Percentiles rank a stretch among this genome's conserved stretches.
Evolutionary conservation across 768 basidiomycete species (phyloP).

Genomic region (Cystofilobasidium macerans): DNA sequence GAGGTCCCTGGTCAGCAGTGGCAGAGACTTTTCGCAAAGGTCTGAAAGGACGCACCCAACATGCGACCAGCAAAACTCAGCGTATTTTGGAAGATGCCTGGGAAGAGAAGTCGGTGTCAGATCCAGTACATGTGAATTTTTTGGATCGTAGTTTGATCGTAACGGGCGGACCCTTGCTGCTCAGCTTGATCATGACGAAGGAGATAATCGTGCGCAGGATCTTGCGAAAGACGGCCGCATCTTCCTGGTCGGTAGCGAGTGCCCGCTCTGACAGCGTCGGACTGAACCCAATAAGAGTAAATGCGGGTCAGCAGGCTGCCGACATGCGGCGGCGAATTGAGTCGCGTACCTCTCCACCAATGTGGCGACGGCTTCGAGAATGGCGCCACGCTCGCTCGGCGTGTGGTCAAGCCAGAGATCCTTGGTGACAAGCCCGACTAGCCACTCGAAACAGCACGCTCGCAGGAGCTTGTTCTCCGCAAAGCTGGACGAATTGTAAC

Average conservation of each 20-base stretch:
- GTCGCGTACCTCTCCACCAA: conserved; percentile 39
- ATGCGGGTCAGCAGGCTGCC: background rate
- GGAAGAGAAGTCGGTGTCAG: background rate
- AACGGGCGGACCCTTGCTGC: conserved; percentile 34
- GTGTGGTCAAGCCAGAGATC: conserved; percentile 40
- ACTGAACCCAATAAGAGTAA: conserved; percentile 27
- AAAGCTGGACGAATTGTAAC: conserved; percentile 28
- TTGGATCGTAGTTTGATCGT: background rate
- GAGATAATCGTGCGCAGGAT: conserved; percentile 37
- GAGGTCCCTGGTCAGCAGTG: background rate
- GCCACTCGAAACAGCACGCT: conserved; percentile 39
- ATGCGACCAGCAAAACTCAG: conserved; percentile 41
- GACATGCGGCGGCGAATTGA: background rate
- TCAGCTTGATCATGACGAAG: conserved; percentile 42
- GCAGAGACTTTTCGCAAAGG: background rate
- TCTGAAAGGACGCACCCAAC: conserved; percentile 33
- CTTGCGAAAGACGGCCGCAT: conserved; percentile 33
- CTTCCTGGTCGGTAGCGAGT: conserved; percentile 30
- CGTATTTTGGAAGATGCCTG: conserved; percentile 42
- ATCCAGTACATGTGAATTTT: no score
- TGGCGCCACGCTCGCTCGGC: conserved; percentile 40
- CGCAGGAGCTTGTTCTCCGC: conserved; percentile 31
- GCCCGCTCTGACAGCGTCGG: conserved; percentile 36
- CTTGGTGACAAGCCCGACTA: conserved; percentile 32
- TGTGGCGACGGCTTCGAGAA: conserved; percentile 40